Percentiles rank a stretch among this genome's conserved stretches.
These are phyloP conservation scores for Leishmania aethiopica DNA, from an alignment of 208 protist genomes.

Conservation along the genomic window DNA sequence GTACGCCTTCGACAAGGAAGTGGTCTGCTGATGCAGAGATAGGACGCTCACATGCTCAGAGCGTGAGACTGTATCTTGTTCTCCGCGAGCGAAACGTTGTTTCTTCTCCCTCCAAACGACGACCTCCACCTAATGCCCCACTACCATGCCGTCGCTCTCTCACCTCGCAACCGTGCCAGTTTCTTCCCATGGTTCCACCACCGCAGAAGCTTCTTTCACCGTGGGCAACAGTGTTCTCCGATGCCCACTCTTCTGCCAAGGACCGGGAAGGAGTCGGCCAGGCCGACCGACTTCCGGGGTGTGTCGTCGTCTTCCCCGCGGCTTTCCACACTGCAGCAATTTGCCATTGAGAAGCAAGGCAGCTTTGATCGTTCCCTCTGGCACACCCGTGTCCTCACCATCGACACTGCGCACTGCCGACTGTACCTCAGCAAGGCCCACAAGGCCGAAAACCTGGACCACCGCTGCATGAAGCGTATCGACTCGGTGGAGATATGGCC, in stretches of 20 bases:
- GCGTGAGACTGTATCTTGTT: background rate
- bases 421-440: slow-evolving; percentile 21
- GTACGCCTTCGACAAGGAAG: background rate
- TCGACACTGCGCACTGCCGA: background rate
- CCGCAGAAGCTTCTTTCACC: background rate
- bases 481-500: slow-evolving; percentile 24
- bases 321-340: background rate
- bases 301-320: background rate
- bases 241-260: background rate
- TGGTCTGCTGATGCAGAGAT: background rate
- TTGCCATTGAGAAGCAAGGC: slow-evolving; percentile 30
- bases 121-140: background rate
- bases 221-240: background rate
- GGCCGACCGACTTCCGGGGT: too few relatives aligned
- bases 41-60: background rate
- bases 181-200: background rate
- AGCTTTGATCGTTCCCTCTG: slow-evolving; percentile 11
- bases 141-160: background rate
- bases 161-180: background rate
- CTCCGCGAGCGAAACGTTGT: background rate
- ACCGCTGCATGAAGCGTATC: slow-evolving; percentile 27
- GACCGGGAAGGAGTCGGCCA: background rate
- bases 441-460: slow-evolving; percentile 5
- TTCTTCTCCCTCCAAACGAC: background rate
- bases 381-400: slow-evolving; percentile 24